Conservation (phyloP, 2,329 filamentous ascomycete genomes). For the Phialocephala sp. region DNA sequence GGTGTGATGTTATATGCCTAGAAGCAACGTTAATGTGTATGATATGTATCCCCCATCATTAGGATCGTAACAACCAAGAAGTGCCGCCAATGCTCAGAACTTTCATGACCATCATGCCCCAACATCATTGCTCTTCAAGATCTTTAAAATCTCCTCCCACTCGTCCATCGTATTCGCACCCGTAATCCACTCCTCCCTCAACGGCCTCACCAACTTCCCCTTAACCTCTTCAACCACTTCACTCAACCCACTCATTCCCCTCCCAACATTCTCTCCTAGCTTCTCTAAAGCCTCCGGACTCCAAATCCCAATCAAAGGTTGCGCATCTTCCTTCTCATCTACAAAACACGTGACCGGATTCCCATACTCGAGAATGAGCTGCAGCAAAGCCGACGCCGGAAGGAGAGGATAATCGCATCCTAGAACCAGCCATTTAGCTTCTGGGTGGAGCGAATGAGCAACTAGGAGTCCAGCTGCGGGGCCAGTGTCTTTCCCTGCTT, state of each 20-base stretch:
- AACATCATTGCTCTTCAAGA: background rate
- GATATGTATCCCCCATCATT: no score
- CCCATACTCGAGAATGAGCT: slow-evolving; percentile 37
- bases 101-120: background rate
- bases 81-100: no score
- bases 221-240: slow-evolving; percentile 30
- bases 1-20: no score
- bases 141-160: slow-evolving; percentile 43
- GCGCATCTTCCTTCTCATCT: slow-evolving; percentile 39
- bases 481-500: slow-evolving; percentile 25
- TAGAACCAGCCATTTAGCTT: slow-evolving; percentile 43
- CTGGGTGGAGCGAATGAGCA: slow-evolving; percentile 38
- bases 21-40: no score
- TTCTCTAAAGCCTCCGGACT: slow-evolving; percentile 39
- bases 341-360: slow-evolving; percentile 45
- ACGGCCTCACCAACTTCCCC: slow-evolving; percentile 33
- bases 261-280: slow-evolving; percentile 33
- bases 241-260: slow-evolving; percentile 30
- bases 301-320: slow-evolving; percentile 48
- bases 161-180: slow-evolving; percentile 48
- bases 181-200: slow-evolving; percentile 50
- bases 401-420: slow-evolving; percentile 46
- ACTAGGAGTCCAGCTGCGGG: slow-evolving; percentile 42
- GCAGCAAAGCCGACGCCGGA: slow-evolving; percentile 36
- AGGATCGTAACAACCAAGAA: no score